Base-by-base conservation (phyloP, 1,139 yeast species). In the Magnusiomyces fungicola region DNA sequence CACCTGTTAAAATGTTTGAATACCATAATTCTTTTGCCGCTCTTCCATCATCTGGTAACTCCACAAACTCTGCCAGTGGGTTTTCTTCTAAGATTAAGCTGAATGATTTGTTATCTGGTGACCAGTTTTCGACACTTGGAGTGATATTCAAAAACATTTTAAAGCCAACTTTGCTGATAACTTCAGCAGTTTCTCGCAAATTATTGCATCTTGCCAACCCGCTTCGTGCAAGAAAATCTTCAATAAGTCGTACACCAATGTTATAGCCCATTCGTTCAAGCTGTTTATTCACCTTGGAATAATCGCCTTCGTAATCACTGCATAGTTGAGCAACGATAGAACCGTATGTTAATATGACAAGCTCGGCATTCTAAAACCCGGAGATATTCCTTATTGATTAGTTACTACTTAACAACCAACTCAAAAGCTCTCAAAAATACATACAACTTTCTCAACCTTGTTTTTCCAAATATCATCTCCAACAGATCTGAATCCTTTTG, bases 381-480 rank as follows among this genome's bases (percentile, higher is more conserved):
- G 29, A 16, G n/a, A 29, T 30, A 29, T 24, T n/a, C 1, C 22
- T 5, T 27, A 3, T 10, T 7, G 41, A 24, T n/a, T 7, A 3
- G 25, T 27, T 23, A 33, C 27, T 1, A 18, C 12, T 12, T 24
- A 24, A 33, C 7, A 21, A 14, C 24, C 16, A 16, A 32, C 12
- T 16, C 30, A 47, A 22, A 27, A n/a, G 36, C 33, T 23, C 18
- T 50, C 37, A n/a, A n/a, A n/a, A n/a, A n/a, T 44, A 76, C 84
- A 47, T 71, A 80, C 85, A 52, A 92, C 83, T 67, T 92, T 92
- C 59, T 88, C 96, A 42, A 85, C 86, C 57, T 79, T 79, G 61
- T 81, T 84, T 68, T 87, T 88, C 97, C 97, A 92, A 50, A 89
- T 80, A 51, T 90, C 97, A 53, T 92, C 98, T 29, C 95, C 94